Conservation (phyloP, 2,329 filamentous ascomycete species). For the Clonostachys chloroleuca region DNA sequence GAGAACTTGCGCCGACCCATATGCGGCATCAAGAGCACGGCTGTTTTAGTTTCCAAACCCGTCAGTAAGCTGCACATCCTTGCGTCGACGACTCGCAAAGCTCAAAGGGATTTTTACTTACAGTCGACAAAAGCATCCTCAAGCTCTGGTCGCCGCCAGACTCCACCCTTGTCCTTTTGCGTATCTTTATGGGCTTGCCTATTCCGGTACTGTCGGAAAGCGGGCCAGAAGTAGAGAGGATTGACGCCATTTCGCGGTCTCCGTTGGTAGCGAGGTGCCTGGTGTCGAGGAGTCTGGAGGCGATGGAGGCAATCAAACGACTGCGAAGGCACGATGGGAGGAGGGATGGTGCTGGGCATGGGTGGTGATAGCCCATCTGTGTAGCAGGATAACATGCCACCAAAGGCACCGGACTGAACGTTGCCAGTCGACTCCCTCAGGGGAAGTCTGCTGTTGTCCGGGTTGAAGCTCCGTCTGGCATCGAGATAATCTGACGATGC, state of each 20-base stretch:
- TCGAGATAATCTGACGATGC: slow-evolving; percentile 39
- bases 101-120: slow-evolving; percentile 24
- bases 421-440: slow-evolving; percentile 50
- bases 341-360: slow-evolving; percentile 16
- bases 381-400: slow-evolving; percentile 37
- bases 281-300: slow-evolving; percentile 16
- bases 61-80: neutral
- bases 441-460: slow-evolving; percentile 24
- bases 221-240: slow-evolving; percentile 56
- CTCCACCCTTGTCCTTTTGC: slow-evolving; percentile 57
- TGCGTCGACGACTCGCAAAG: neutral
- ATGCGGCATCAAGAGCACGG: slow-evolving; percentile 59
- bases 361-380: too few species aligned
- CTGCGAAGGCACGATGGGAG: slow-evolving; percentile 45
- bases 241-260: slow-evolving; percentile 38
- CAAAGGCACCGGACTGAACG: slow-evolving; percentile 32
- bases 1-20: slow-evolving; percentile 65
- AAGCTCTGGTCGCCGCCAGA: slow-evolving; percentile 43
- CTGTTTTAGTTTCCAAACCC: slow-evolving; percentile 26
- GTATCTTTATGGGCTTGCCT: slow-evolving; percentile 61
- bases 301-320: slow-evolving; percentile 36
- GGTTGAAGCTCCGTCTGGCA: slow-evolving; percentile 30
- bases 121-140: slow-evolving; percentile 66
- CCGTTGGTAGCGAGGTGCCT: slow-evolving; percentile 11
- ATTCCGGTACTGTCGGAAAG: slow-evolving; percentile 62